Base-by-base conservation (phyloP, 345 rosid genomes). In the Syzygium oleosum region DNA sequence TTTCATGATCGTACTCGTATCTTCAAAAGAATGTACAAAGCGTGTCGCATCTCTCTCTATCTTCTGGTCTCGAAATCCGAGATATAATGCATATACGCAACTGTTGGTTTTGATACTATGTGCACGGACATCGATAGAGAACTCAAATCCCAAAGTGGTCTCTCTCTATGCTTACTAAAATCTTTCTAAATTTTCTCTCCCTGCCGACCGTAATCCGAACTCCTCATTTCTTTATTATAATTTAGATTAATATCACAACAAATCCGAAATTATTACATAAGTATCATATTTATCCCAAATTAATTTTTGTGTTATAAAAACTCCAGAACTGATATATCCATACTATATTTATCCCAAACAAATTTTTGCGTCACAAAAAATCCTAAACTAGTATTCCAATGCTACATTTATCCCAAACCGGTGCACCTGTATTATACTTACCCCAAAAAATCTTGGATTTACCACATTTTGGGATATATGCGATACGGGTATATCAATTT, bases 121-220 rank as follows among this genome's bases (percentile, higher is more conserved):
- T 7, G 77, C 77, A 16, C 2, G 78, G 41, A 65, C 78, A 29
- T 7, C 6, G 19, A 7, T 63, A 9, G 5, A 65, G 31, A 29
- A 17, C 0, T 29, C 77, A 15, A 29, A 29, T 29, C 77, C 21
- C 41, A 4, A 4, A 29, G 14, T 65, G 29, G 9, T 65, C 78
- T 15, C 38, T 29, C 41, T 15, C 38, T 29, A 0, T 38, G 14
- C 10, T 3, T 1, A 19, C 21, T 31, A 29, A 52, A 3, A 2
- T 41, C 43, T 41, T 41, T 41, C 43, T 41, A 41, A 41, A 41
- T 41, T 41, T 41, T 41, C 43, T 41, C 43, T 13, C 73, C 5
- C 73, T 0, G 0, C 38, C 1, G 0, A 7, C 21, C 0, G 41
- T 31, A 16, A 3, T 65, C 41, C 22, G 3, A 31, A 31, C 41